phyloP scores from a whole-genome alignment of 2,329 filamentous ascomycete species.

The Penicillium sclerotiorum region DNA sequence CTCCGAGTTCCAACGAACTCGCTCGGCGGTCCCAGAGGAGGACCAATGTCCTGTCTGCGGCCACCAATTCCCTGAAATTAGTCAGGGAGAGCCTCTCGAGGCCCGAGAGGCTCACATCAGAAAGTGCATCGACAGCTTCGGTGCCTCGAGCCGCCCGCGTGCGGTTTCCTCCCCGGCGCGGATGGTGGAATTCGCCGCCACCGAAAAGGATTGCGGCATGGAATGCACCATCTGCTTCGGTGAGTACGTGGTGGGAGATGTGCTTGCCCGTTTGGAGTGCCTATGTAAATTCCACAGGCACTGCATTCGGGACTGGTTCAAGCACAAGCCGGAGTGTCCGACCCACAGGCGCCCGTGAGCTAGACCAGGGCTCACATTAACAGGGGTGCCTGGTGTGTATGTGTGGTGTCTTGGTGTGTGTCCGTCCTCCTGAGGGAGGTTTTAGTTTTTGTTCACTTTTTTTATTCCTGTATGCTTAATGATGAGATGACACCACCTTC shows the following conservation, averaged over 20 bases:
- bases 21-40: constrained; percentile 39
- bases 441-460: no score
- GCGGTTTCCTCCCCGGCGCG: constrained; percentile 32
- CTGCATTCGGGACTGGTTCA: constrained; percentile 65
- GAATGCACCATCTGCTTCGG: constrained; percentile 69
- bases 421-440: no score
- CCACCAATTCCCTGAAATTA: constrained; percentile 41
- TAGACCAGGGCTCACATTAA: no score
- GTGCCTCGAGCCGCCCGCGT: no score
- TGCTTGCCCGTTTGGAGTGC: constrained; percentile 63
- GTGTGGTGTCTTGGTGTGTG: no score
- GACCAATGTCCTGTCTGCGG: constrained; percentile 53
- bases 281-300: constrained; percentile 65
- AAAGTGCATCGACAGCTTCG: constrained; percentile 46
- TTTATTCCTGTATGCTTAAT: no score
- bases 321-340: constrained; percentile 60
- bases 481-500: no score
- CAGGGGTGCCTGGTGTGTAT: no score
- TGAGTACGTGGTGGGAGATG: constrained; percentile 63
- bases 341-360: no score
- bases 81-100: constrained; percentile 40
- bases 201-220: constrained; percentile 64
- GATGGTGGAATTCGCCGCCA: constrained; percentile 57
- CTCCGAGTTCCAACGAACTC: no score
- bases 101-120: constrained; percentile 50